Base-by-base conservation (phyloP, 2,329 filamentous ascomycete species). In the Diaporthe sp. region DNA sequence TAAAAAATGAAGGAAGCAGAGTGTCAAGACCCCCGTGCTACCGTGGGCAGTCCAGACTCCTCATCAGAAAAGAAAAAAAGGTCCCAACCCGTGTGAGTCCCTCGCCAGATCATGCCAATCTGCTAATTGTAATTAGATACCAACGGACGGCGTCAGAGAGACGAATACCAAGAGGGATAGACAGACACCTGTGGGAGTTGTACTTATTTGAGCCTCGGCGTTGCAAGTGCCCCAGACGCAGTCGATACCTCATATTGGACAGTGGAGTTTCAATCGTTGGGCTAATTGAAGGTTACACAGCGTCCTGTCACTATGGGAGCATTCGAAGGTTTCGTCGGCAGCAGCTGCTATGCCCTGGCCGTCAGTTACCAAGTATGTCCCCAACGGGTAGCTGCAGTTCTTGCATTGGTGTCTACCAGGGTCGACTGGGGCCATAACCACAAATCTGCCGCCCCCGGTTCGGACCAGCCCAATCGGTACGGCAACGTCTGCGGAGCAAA, bases 331-430 rank as follows among this genome's bases (percentile, higher is more conserved):
- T 62, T 61, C 44, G 57, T 76, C 59, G 59, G 65, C 59, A 51
- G 57, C 59, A 71, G 55, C 13, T 62, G 17, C 22, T 57, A 34
- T 72, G 28, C 59, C 44, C 55, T 62, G n/a, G 65, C 25, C 37
- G 67, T 51, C 49, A 25, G 25, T 58, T 59, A 49, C 51, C 46
- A 28, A 76, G 44, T 72, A 44, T 61, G 37, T 58, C 68, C 42
- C 67, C 37, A 67, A 46, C 72, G 75, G 75, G 57, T 62, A 49
- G 37, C 73, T 76, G 75, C 75, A 76, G 44, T 39, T 39, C 44
- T 62, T 72, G 70, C 70, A 72, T 59, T 61, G 59, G 57, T 42
- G 46, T 62, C 31, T 37, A 72, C 65, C 65, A 72, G 70, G 70
- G 57, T 51, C 69, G 34, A 62, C 65, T 68, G 46, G 42, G 42